phyloP scores from a whole-genome alignment of 306 rosid genomes.

The Inga oerstediana region DNA sequence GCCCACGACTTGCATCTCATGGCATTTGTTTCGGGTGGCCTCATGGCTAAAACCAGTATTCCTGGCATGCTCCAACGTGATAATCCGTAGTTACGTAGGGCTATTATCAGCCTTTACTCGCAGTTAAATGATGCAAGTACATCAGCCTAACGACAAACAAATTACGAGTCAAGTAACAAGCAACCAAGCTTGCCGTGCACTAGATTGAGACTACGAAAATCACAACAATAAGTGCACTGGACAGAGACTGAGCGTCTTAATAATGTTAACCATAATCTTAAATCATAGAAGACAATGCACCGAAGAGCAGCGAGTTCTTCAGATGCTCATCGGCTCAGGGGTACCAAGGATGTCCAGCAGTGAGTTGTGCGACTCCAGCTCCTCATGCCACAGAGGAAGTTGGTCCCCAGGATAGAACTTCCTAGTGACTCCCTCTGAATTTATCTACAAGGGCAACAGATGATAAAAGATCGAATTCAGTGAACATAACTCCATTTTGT shows the following conservation, averaged over 20 bases:
- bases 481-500: background rate
- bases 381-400: conserved; percentile 93
- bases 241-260: background rate
- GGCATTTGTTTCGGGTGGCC: background rate
- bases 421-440: conserved; percentile 90
- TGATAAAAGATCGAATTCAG: background rate
- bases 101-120: background rate
- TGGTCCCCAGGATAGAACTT: conserved; percentile 79
- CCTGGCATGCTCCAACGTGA: background rate
- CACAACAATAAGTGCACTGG: background rate
- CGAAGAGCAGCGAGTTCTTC: background rate
- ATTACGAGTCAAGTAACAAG: background rate
- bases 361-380: conserved; percentile 77
- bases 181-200: background rate
- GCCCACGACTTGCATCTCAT: background rate
- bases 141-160: background rate
- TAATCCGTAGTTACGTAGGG: background rate
- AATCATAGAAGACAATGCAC: conserved; percentile 5
- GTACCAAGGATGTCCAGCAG: conserved; percentile 72
- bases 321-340: conserved; percentile 81
- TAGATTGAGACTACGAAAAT: background rate
- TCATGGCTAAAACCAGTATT: background rate
- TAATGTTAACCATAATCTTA: background rate
- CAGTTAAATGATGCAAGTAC: background rate
- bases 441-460: conserved; percentile 49